Conservation (phyloP, 495 filamentous ascomycete species). For the Emericellopsis terricola region DNA sequence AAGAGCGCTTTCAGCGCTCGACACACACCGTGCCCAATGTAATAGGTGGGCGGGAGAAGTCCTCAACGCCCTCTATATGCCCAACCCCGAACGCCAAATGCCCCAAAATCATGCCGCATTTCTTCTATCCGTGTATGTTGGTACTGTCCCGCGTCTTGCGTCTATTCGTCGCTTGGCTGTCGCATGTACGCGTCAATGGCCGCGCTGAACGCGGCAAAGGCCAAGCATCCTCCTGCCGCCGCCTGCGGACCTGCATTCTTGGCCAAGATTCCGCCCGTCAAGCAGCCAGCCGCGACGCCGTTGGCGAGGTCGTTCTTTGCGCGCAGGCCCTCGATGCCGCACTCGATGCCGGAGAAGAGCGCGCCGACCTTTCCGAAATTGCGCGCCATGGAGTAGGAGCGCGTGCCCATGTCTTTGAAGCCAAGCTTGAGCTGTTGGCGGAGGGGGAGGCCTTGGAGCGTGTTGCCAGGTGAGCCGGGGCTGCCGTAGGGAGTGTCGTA, state of each 20-base stretch:
- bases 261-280: constrained; percentile 78
- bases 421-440: constrained; percentile 64
- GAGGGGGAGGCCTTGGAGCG: constrained; percentile 55
- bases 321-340: constrained; percentile 77
- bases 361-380: constrained; percentile 89
- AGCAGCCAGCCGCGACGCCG: constrained; percentile 70
- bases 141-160: no score
- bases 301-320: constrained; percentile 91
- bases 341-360: constrained; percentile 84
- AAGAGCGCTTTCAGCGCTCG: no score
- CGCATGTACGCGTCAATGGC: constrained; percentile 90
- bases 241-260: constrained; percentile 80
- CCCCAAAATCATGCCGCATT: no score
- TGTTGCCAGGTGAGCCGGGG: constrained; percentile 35
- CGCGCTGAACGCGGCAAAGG: constrained; percentile 88
- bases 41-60: no score
- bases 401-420: constrained; percentile 83
- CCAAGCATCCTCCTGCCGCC: constrained; percentile 72
- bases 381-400: constrained; percentile 72
- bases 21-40: no score
- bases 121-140: no score
- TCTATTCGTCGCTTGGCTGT: constrained; percentile 32
- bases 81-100: no score
- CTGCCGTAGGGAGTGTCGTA: constrained; percentile 69
- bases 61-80: no score